Evolutionary conservation across 805 yeast species (phyloP).

Genomic region (Metschnikowia chrysomelidarum): DNA sequence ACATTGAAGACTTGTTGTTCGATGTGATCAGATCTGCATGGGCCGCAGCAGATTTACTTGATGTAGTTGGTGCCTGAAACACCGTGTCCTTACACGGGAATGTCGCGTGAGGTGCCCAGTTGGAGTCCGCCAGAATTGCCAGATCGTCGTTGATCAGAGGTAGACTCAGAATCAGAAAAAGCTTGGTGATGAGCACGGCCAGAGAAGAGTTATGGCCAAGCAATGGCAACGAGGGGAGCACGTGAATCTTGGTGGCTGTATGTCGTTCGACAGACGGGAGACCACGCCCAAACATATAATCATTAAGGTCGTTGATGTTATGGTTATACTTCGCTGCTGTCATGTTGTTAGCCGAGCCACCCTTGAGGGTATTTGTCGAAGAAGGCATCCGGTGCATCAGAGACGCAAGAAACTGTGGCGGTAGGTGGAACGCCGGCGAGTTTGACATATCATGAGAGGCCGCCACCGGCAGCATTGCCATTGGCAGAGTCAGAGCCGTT

Average conservation of each 20-base stretch:
- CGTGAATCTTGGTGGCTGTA: constrained; percentile 46
- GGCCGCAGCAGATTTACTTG: neutral
- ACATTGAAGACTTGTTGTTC: constrained; percentile 3
- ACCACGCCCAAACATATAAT: constrained; percentile 58
- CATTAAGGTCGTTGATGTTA: constrained; percentile 44
- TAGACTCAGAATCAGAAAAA: constrained; percentile 39
- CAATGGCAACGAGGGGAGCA: constrained; percentile 41
- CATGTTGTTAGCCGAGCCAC: neutral
- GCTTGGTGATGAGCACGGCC: constrained; percentile 45
- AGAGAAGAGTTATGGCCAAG: constrained; percentile 26
- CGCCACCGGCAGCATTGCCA: too few relatives aligned
- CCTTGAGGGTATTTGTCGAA: constrained; percentile 5
- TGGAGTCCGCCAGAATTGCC: constrained; percentile 10
- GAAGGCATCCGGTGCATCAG: constrained; percentile 1
- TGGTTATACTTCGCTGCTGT: constrained; percentile 33
- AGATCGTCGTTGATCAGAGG: constrained; percentile 3
- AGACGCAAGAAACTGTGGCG: neutral
- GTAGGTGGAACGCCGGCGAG: too few relatives aligned
- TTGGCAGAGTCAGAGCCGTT: too few relatives aligned
- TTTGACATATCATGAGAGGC: too few relatives aligned
- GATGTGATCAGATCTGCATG: constrained; percentile 3
- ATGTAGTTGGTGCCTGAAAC: constrained; percentile 7
- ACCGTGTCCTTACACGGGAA: constrained; percentile 28
- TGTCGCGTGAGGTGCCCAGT: constrained; percentile 47
- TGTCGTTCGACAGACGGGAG: constrained; percentile 47